Evolutionary conservation across 2,329 filamentous ascomycete genomes (phyloP).

Genomic region (Diaporthe humulicola): DNA sequence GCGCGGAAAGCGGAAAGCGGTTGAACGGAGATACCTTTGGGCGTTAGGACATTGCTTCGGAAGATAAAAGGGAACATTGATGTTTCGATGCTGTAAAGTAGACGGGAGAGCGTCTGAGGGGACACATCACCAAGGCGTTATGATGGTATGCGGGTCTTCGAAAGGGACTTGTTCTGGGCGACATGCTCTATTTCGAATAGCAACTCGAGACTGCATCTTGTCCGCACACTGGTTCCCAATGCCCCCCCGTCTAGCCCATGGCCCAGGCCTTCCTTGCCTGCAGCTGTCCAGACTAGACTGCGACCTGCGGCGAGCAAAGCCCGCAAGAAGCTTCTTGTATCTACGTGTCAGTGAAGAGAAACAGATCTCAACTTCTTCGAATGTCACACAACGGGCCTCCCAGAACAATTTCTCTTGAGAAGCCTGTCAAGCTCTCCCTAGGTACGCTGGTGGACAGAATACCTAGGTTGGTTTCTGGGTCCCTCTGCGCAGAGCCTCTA

Average conservation of each 20-base stretch:
- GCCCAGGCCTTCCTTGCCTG: neutral
- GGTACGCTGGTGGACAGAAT: neutral
- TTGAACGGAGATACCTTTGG: constrained; percentile 26
- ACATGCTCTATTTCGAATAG: neutral
- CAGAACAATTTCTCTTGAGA: neutral
- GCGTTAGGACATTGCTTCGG: constrained; percentile 39
- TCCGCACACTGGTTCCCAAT: neutral
- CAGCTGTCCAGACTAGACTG: neutral
- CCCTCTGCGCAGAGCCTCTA: neutral
- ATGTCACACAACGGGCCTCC: neutral
- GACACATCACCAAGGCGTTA: constrained; percentile 47
- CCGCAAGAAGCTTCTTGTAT: neutral
- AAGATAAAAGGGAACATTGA: constrained; percentile 36
- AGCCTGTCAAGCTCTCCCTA: neutral
- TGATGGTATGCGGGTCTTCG: constrained; percentile 43
- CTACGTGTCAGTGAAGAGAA: neutral
- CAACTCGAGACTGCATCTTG: neutral
- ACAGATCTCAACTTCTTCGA: neutral
- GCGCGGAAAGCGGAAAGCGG: neutral
- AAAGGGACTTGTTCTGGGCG: constrained; percentile 40
- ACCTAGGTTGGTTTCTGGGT: no score
- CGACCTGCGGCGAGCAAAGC: neutral
- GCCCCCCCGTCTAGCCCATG: neutral
- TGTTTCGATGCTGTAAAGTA: constrained; percentile 28
- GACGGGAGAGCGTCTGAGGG: constrained; percentile 41